Evolutionary conservation across 371 early-diverging fungal genomes (phyloP), one percentile per base, ranked within the genome.

Genomic region (Mortierella sp.): DNA sequence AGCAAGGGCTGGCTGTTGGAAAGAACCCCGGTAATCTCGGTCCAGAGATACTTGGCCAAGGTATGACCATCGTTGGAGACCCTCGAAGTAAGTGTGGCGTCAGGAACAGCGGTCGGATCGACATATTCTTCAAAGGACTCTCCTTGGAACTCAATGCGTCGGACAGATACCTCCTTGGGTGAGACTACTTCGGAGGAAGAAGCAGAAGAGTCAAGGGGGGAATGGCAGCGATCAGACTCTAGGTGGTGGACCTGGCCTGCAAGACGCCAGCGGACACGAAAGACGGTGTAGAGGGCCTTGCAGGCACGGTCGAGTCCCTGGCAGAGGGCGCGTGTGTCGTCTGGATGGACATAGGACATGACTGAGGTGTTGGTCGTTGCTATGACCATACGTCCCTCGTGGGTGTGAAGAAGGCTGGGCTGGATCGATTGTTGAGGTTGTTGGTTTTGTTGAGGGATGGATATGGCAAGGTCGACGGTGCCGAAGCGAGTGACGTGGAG

Each of bases 401-500:
- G 61, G 16, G 31, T 28, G 31, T 50, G 24, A 44, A 73, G 55
- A 21, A 55, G 50, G 43, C 0, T 57, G 73, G 31, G 19, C 24
- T 53, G 28, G 46, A 46, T 24, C 43, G 16, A 76, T 31, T 69
- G 34, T 21, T 48, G 77, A 11, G 37, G 77, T 37, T 59, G 77
- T 26, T 34, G 73, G 9, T 64, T 54, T 8, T 43, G 64, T 21
- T 76, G 80, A 13, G 75, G 44, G 24, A 79, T 69, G 43, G 77
- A 59, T 67, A 78, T 79, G 70, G 81, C 79, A 54, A 81, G 81
- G 48, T 85, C 86, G 53, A 85, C 51, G 1, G 76, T 85, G 34
- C 85, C 85, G 44, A 85, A 85, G 19, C 77, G 79, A 16, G 86
- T 85, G 28, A 81, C 79, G 21, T 85, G 86, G 10, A 85, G 74